phyloP scores from a whole-genome alignment of 108 stramenopile species.

The Skeletonema menzelii region DNA sequence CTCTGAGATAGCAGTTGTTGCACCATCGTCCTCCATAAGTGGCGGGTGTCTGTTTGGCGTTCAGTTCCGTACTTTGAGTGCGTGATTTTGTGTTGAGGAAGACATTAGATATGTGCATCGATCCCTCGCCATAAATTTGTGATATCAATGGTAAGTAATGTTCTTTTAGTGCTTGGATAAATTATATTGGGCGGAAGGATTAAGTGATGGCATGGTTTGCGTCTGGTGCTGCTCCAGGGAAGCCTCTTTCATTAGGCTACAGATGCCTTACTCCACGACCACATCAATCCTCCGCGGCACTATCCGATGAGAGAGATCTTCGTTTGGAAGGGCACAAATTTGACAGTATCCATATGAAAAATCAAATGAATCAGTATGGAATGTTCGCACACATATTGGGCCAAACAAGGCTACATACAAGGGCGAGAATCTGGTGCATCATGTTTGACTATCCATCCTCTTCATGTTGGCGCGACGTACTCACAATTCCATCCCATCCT shows the following conservation, averaged over 20 bases:
- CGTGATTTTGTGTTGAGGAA: background rate
- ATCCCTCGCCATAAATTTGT: background rate
- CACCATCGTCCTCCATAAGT: background rate
- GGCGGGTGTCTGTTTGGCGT: background rate
- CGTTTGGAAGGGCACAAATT: background rate
- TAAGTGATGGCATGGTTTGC: background rate
- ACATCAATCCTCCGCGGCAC: background rate
- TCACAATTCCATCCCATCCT: background rate
- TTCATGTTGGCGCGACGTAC: background rate
- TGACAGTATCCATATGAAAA: background rate
- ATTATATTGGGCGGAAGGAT: background rate
- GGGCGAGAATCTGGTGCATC: background rate
- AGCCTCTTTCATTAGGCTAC: background rate
- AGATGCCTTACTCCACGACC: background rate
- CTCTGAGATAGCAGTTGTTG: background rate
- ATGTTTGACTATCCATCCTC: background rate
- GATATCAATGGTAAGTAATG: background rate
- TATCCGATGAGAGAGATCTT: background rate
- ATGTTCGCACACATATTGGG: background rate
- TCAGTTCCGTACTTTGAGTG: background rate
- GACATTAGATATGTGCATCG: background rate
- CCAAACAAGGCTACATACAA: background rate
- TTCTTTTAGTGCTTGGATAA: background rate
- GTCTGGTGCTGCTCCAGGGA: background rate
- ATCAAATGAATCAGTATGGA: background rate